These are phyloP conservation scores for Amanita phalloides DNA, from an alignment of 768 basidiomycete genomes.

Conservation along the genomic window DNA sequence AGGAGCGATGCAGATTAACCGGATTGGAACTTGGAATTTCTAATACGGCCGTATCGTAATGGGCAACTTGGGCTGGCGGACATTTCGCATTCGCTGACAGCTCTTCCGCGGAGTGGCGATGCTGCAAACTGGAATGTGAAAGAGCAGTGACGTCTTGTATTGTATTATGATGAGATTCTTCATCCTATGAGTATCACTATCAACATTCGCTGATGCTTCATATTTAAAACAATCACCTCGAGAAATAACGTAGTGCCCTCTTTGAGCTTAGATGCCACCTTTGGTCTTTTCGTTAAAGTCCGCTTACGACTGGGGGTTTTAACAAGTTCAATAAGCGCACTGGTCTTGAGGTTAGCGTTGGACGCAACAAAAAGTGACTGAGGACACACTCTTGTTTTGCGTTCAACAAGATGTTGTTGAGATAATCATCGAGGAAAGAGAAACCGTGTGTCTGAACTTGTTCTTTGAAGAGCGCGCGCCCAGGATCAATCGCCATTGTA, in stretches of 20 bases:
- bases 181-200: neutral
- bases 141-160: neutral
- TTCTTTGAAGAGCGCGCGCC: conserved; percentile 57
- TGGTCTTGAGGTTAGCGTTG: conserved; percentile 16
- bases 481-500: conserved; percentile 64
- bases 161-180: neutral
- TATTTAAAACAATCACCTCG: conserved; percentile 35
- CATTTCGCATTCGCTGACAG: neutral
- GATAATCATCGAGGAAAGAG: conserved; percentile 69
- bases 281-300: conserved; percentile 38
- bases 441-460: conserved; percentile 71
- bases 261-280: conserved; percentile 36
- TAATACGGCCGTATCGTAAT: conserved; percentile 13
- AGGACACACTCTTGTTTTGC: conserved; percentile 51
- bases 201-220: neutral
- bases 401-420: conserved; percentile 60
- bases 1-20: conserved; percentile 3
- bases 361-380: neutral
- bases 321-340: conserved; percentile 67
- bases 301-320: conserved; percentile 78
- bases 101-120: neutral
- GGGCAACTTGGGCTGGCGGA: neutral
- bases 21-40: neutral
- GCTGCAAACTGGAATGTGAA: neutral
- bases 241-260: conserved; percentile 27